Conservation (phyloP, 2,329 filamentous ascomycete genomes). For the Phaeosphaeria sp. region DNA sequence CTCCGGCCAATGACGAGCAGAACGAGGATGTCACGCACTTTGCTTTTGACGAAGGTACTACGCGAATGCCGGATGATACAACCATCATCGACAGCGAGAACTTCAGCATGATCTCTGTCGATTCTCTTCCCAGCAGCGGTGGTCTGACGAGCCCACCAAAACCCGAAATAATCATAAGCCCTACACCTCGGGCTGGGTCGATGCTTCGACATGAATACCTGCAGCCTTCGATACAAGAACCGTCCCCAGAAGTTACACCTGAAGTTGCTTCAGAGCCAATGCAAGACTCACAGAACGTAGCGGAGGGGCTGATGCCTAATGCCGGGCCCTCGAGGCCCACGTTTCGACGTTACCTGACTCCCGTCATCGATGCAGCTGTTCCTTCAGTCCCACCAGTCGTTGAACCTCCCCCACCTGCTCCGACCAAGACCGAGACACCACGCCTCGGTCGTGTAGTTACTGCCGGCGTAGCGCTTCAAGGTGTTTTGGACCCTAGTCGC, state of each 20-base stretch:
- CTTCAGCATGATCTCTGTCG: conserved; percentile 60
- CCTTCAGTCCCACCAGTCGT: conserved; percentile 42
- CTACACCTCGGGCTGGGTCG: conserved; percentile 11
- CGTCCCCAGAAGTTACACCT: neutral
- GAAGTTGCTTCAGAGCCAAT: conserved; percentile 8
- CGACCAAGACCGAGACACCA: conserved; percentile 37
- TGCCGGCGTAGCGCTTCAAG: conserved; percentile 48
- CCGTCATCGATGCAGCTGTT: conserved; percentile 30
- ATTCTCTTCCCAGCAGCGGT: conserved; percentile 51
- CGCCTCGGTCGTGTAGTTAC: conserved; percentile 45
- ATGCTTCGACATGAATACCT: conserved; percentile 21
- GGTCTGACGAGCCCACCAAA: conserved; percentile 36
- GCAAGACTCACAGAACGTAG: conserved; percentile 9
- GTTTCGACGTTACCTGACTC: conserved; percentile 35
- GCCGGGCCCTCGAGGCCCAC: conserved; percentile 20
- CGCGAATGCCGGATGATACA: conserved; percentile 50
- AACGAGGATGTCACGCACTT: conserved; percentile 29
- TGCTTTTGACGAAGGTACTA: conserved; percentile 41
- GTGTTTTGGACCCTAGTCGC: conserved; percentile 40
- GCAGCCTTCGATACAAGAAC: conserved; percentile 7
- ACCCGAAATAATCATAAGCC: conserved; percentile 8
- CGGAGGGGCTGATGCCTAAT: conserved; percentile 5
- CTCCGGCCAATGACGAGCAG: conserved; percentile 26
- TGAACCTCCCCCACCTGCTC: conserved; percentile 20
- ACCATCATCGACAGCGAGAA: conserved; percentile 58